phyloP scores from a whole-genome alignment of 352 stramenopile genomes.

The Pythium periplocum region DNA sequence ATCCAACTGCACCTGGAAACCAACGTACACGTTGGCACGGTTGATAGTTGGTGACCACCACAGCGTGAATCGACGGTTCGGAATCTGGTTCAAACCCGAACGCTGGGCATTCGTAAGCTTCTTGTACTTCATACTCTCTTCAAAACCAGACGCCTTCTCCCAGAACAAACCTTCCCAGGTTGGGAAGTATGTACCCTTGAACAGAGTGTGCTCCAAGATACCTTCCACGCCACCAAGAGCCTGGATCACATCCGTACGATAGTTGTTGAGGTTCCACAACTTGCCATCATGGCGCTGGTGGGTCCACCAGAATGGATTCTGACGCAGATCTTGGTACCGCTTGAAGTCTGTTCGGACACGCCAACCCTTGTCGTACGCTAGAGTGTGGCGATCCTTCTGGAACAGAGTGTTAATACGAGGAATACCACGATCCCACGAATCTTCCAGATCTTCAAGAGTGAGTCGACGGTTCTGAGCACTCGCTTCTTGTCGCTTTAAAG shows the following conservation, averaged over 20 bases:
- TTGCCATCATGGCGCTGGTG: slow-evolving; percentile 99
- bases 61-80: slow-evolving; percentile 99
- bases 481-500: slow-evolving; percentile 98
- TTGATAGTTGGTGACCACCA: slow-evolving; percentile 99
- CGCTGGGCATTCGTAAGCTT: slow-evolving; percentile 99
- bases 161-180: slow-evolving; percentile 99
- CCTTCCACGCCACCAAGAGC: slow-evolving; percentile 98
- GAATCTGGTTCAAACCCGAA: slow-evolving; percentile 99
- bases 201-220: slow-evolving; percentile 99
- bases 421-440: slow-evolving; percentile 99
- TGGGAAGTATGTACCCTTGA: slow-evolving; percentile 99
- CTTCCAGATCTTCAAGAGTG: slow-evolving; percentile 99
- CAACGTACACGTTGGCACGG: slow-evolving; percentile 99
- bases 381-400: slow-evolving; percentile 98
- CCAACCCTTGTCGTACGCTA: slow-evolving; percentile 99
- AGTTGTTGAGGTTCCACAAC: slow-evolving; percentile 99
- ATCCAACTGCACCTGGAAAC: slow-evolving; percentile 99
- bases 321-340: slow-evolving; percentile 96
- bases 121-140: slow-evolving; percentile 98
- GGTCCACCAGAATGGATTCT: slow-evolving; percentile 99
- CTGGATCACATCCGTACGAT: slow-evolving; percentile 99
- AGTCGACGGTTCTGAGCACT: slow-evolving; percentile 98
- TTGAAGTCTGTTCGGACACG: slow-evolving; percentile 98
- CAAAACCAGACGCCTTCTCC: slow-evolving; percentile 97
- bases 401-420: slow-evolving; percentile 96